phyloP scores from a whole-genome alignment of 805 yeast genomes.

The Candida nemodendra region DNA sequence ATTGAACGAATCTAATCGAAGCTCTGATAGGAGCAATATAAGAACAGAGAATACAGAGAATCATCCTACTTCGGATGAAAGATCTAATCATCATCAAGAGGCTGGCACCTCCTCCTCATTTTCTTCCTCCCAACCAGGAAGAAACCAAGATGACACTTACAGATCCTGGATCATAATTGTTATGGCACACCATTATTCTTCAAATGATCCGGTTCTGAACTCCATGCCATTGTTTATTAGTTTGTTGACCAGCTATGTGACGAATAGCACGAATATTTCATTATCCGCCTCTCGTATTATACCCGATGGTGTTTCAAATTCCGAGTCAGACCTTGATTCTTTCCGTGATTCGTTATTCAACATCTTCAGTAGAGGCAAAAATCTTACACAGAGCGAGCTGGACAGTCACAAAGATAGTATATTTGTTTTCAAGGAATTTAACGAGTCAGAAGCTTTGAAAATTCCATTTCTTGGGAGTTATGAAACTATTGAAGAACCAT shows the following conservation, averaged over 20 bases:
- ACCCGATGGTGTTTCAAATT: slow-evolving; percentile 1
- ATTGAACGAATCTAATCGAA: slow-evolving; percentile 19
- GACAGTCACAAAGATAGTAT: slow-evolving; percentile 17
- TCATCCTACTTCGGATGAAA: no score
- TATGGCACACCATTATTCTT: slow-evolving; percentile 53
- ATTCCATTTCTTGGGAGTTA: neutral
- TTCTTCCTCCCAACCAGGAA: no score
- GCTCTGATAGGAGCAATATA: no score
- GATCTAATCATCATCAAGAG: no score
- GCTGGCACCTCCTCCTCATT: no score
- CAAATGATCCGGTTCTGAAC: slow-evolving; percentile 39
- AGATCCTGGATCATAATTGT: slow-evolving; percentile 64
- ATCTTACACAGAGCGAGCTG: slow-evolving; percentile 17
- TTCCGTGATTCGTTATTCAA: slow-evolving; percentile 24
- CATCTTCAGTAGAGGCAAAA: slow-evolving; percentile 18
- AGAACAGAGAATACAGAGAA: no score
- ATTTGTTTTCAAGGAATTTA: slow-evolving; percentile 14
- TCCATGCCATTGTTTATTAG: slow-evolving; percentile 36
- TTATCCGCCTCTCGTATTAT: slow-evolving; percentile 6
- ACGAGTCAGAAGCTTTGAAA: neutral
- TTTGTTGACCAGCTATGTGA: slow-evolving; percentile 22
- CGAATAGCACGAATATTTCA: slow-evolving; percentile 14
- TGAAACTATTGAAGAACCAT: neutral
- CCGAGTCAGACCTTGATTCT: slow-evolving; percentile 19
- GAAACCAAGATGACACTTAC: slow-evolving; percentile 20